Base-by-base conservation (phyloP, 2,329 filamentous ascomycete species). In the Calonectria naviculata region DNA sequence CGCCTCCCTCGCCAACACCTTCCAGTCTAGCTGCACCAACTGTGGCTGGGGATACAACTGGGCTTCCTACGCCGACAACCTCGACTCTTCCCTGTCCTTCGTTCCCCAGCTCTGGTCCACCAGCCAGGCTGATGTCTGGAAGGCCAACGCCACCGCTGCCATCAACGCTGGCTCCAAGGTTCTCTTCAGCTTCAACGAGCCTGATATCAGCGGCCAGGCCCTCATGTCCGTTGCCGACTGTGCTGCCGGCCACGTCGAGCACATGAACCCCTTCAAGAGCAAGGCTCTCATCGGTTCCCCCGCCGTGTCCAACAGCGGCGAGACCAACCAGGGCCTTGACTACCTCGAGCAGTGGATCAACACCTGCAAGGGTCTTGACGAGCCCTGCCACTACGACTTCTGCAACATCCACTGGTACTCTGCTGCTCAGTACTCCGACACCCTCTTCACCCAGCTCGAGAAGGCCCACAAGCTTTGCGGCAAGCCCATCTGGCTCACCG, bases 131-230 rank as follows among this genome's bases (percentile, higher is more conserved):
- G 67, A 76, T 65, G 80, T 78, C 76, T 94, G 92, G 91, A 75
- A 78, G 36, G 54, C 71, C 17, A 86, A 88, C 72, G 90, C 87
- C 54, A 80, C 87, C 65, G 79, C 81, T 19, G 89, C 89, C 72
- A 87, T 93, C 72, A 76, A 81, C 62, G 80, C 80, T 15, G 92
- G 92, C 67, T 83, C 88, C 74, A 88, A 85, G 73, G 85, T 87
- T 76, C 81, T 94, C 67, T 87, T 94, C 78, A 87, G 87, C 81
- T 93, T 93, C 89, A 94, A 94, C 87, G 92, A 94, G 86, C 91
- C 91, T 54, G 93, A 94, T 81, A 87, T 88, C 15, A 79, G 80
- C 56, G 36, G 36, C n/a, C 92, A 94, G 83, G 84, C 90, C 76
- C 89, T 92, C 85, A 80, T 93, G 80, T 80, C 82, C 28, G 84